Base-by-base conservation (phyloP, 2,329 filamentous ascomycete species). In the Fusarium sp. region DNA sequence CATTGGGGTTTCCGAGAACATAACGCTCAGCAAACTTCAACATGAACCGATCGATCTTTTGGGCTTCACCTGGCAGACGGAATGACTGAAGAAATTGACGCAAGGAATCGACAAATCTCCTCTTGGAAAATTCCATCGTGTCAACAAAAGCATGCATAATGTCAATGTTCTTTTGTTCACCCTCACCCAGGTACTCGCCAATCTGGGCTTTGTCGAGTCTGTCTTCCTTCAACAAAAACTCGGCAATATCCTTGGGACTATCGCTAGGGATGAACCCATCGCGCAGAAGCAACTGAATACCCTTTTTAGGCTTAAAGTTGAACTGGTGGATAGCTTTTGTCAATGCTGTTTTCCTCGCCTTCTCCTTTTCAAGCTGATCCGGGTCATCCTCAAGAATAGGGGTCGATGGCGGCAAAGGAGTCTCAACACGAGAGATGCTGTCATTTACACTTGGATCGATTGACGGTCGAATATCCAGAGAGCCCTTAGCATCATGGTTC, bases 21-120 rank as follows among this genome's bases (percentile, higher is more conserved):
- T 99, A 99, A 58, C 94, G 89, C 76, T 98, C 94, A 9, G 95
- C 95, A 78, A 98, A 99, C 76, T 99, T 99, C 67, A 99, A 81
- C 95, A 99, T 98, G 78, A 98, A 96, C 43, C 95, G 91, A 86
- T 99, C 95, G 67, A 99, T 99, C 80, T 99, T 99, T 74, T 99
- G 95, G 0, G 93, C 93, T 77, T 99, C 95, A 59, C 95, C 95
- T 0, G 95, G 95, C 12, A 99, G 81, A 62, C 95, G 90, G 81
- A 99, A 99, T 26, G 92, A 91, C 75, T 99, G 95, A 11, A 99
- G 80, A 71, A 99, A 99, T 56, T 92, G 89, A 34, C 95, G 88
- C 25, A 99, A 80, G 12, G 95, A 90, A 76, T 97, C 94, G 7
- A 97, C 94, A 70, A 99, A 99, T 3, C 93, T 89, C 52, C 89